Conservation (phyloP, 23 red algal genomes). For the Gracilariopsis chorda region DNA sequence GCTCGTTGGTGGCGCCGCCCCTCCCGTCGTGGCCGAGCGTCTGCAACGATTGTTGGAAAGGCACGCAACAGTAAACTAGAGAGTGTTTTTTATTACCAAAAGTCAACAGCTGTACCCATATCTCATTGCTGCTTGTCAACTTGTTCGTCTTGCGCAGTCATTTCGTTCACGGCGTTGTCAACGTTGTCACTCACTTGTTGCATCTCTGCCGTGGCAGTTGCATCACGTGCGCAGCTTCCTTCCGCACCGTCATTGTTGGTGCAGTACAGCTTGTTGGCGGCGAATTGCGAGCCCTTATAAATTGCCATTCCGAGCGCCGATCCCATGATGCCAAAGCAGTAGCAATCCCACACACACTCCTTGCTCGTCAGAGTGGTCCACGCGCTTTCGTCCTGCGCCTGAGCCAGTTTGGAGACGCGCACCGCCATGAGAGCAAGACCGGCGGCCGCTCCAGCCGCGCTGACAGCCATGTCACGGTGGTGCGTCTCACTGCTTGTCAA, state of each 20-base stretch:
- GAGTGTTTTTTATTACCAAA: neutral
- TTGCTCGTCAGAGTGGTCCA: neutral
- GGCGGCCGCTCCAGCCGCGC: neutral
- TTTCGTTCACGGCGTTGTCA: neutral
- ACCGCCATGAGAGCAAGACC: neutral
- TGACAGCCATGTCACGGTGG: neutral
- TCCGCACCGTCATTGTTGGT: neutral
- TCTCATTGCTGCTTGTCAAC: too few species aligned
- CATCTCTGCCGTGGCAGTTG: neutral
- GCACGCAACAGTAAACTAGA: neutral
- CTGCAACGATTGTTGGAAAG: neutral
- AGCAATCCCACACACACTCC: neutral
- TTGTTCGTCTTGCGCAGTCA: too few species aligned
- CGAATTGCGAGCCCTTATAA: neutral
- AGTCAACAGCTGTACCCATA: too few species aligned
- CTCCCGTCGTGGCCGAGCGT: neutral
- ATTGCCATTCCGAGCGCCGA: neutral
- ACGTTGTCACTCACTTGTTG: neutral
- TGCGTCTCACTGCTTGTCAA: neutral
- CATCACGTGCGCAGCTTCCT: neutral
- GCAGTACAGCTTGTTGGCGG: neutral
- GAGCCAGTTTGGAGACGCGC: neutral
- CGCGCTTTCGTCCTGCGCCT: neutral
- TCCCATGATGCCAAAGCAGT: conserved; percentile 43
- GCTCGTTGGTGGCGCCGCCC: conserved; percentile 3